These are phyloP conservation scores for Aspergillus carbonarius DNA, from an alignment of 2,329 filamentous ascomycete species.

Conservation along the genomic window DNA sequence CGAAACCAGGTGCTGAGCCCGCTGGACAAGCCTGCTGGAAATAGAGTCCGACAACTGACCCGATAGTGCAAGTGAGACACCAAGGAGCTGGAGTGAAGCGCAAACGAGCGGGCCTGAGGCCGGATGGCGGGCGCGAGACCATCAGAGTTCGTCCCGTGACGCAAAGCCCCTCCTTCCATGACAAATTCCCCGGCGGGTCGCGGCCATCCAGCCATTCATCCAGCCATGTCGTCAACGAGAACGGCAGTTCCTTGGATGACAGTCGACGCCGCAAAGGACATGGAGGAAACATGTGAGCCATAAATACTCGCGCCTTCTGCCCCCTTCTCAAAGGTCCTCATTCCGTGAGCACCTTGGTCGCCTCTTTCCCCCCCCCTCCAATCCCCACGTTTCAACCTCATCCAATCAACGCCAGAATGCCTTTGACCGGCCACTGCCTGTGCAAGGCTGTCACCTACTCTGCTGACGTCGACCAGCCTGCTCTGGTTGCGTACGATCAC, in stretches of 20 bases:
- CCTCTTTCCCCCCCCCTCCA: slow-evolving; percentile 51
- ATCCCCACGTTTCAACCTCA: slow-evolving; percentile 30
- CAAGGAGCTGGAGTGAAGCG: too few species aligned
- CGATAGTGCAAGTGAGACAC: too few species aligned
- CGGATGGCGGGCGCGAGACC: background rate
- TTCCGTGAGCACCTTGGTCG: slow-evolving; percentile 28
- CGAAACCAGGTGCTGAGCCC: background rate
- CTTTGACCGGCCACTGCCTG: slow-evolving; percentile 68
- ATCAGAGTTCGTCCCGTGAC: slow-evolving; percentile 6
- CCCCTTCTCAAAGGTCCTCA: slow-evolving; percentile 24
- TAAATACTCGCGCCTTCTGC: slow-evolving; percentile 27
- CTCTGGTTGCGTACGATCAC: slow-evolving; percentile 63
- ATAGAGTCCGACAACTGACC: background rate
- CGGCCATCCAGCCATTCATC: slow-evolving; percentile 1
- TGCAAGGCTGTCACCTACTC: slow-evolving; percentile 71
- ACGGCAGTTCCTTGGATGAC: background rate
- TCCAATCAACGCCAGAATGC: slow-evolving; percentile 50
- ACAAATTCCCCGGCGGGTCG: slow-evolving; percentile 37
- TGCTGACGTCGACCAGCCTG: slow-evolving; percentile 46
- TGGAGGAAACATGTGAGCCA: background rate
- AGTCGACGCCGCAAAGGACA: background rate
- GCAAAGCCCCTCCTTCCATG: slow-evolving; percentile 14
- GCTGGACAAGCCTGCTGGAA: background rate
- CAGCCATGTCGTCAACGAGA: slow-evolving; percentile 14
- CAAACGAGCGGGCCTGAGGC: background rate